A percentile compares a stretch with the other conserved stretches of the same genome.
phyloP scores from a whole-genome alignment of 352 stramenopile species.

The Phytophthora agathidicida region DNA sequence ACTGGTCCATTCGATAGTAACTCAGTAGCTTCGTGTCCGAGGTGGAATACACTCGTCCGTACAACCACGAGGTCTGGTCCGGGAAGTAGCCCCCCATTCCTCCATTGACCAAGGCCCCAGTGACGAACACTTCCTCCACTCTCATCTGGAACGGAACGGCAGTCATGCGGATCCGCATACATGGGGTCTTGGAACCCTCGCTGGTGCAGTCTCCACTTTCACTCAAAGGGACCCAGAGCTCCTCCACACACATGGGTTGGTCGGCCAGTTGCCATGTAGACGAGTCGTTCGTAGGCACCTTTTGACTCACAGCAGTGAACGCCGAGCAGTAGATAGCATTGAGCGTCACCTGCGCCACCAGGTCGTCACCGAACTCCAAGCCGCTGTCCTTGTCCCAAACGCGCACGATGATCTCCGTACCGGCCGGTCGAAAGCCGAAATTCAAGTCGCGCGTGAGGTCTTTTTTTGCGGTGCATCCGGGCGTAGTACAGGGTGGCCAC shows the following conservation, averaged over 20 bases:
- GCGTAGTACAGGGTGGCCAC: constrained; percentile 62
- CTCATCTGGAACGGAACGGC: constrained; percentile 77
- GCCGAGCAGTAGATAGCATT: constrained; percentile 86
- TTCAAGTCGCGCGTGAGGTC: constrained; percentile 76
- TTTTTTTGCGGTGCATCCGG: constrained; percentile 46
- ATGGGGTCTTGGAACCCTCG: constrained; percentile 38
- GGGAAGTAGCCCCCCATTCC: constrained; percentile 82
- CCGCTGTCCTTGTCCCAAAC: constrained; percentile 85
- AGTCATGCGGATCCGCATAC: constrained; percentile 79
- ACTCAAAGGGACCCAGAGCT: constrained; percentile 73
- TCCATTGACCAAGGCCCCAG: constrained; percentile 50
- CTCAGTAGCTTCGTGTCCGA: constrained; percentile 71
- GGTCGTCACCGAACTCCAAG: constrained; percentile 88
- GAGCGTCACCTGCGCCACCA: constrained; percentile 71
- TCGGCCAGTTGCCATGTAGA: constrained; percentile 66
- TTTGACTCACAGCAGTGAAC: constrained; percentile 60
- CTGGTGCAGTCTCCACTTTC: constrained; percentile 36
- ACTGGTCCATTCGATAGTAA: constrained; percentile 83
- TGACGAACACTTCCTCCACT: constrained; percentile 65
- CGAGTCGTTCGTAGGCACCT: constrained; percentile 51
- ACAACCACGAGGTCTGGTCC: constrained; percentile 61
- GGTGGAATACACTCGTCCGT: constrained; percentile 70
- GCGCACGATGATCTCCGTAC: constrained; percentile 72
- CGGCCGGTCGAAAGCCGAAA: constrained; percentile 85
- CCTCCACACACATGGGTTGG: constrained; percentile 79